Evolutionary conservation across 768 basidiomycete genomes (phyloP), one percentile per base, ranked within the genome.

Genomic region (Dentipellis sp.): DNA sequence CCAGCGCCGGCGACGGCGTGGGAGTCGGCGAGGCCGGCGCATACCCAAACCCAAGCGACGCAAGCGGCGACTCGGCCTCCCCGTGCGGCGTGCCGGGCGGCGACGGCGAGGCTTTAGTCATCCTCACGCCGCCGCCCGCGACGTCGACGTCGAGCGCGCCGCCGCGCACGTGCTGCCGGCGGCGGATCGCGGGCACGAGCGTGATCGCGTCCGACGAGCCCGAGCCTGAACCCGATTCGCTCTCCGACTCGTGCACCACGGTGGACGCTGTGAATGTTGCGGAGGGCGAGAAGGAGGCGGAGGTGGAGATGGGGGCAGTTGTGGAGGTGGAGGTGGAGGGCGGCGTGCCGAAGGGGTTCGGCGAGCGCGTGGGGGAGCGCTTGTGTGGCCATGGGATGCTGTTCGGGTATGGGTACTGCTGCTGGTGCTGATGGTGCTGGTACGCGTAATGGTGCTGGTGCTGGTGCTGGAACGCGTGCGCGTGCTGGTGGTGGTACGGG

Each of bases 361-460:
- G 36, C 9, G 40, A 7, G 14, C 40, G 17, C 19, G 21, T 47
- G 10, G 53, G 45, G 5, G 37, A 16, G 11, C 34, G 10, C 9
- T 36, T 23, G 0, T 55, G 46, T 5, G 68, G 65, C 77, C 74
- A 77, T 2, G 76, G 74, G 10, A 76, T 70, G n/a, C 71, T 69
- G 54, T 68, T 70, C n/a, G n/a, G n/a, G n/a, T n/a, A n/a, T n/a
- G n/a, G n/a, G n/a, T n/a, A n/a, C n/a, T n/a, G n/a, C n/a, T n/a
- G n/a, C n/a, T n/a, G n/a, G n/a, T n/a, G n/a, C n/a, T n/a, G n/a
- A n/a, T n/a, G n/a, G n/a, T n/a, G n/a, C n/a, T n/a, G n/a, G n/a
- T n/a, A n/a, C n/a, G n/a, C n/a, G n/a, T n/a, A n/a, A n/a, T n/a
- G n/a, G n/a, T n/a, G n/a, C n/a, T n/a, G n/a, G n/a, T n/a, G n/a